Evolutionary conservation across 1,284 basidiomycete genomes (phyloP).

Genomic region (Moniliophthora roreri): DNA sequence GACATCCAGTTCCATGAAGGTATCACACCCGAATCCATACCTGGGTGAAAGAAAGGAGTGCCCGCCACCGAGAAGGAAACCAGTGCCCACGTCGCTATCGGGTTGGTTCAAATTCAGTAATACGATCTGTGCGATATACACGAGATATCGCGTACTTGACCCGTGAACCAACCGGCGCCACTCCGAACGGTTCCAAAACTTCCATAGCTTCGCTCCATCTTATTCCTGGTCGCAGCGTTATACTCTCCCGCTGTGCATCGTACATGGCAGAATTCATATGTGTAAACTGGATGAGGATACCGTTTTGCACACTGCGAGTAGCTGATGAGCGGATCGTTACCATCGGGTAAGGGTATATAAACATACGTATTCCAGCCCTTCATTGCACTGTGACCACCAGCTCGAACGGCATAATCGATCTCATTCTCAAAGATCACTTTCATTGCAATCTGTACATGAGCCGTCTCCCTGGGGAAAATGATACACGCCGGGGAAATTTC

Average conservation of each 20-base stretch:
- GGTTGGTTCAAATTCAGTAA: background rate
- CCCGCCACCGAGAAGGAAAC: conserved; percentile 21
- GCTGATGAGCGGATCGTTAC: too few species aligned
- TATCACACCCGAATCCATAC: conserved; percentile 18
- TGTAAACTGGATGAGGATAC: conserved; percentile 36
- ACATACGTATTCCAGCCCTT: conserved; percentile 39
- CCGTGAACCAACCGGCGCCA: conserved; percentile 35
- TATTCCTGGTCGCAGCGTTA: conserved; percentile 36
- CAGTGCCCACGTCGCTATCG: conserved; percentile 16
- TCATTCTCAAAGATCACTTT: conserved; percentile 29
- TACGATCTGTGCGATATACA: conserved; percentile 32
- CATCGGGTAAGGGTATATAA: too few species aligned
- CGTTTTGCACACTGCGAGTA: conserved; percentile 31
- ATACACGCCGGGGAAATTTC: conserved; percentile 30
- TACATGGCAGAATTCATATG: conserved; percentile 36
- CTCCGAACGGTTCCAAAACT: conserved; percentile 31
- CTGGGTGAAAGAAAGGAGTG: conserved; percentile 19
- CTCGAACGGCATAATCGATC: conserved; percentile 36
- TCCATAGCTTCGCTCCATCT: conserved; percentile 37
- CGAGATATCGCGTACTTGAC: conserved; percentile 32
- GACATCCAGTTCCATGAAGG: conserved; percentile 20
- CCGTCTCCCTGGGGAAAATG: conserved; percentile 25
- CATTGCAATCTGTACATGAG: conserved; percentile 34
- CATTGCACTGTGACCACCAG: conserved; percentile 37
- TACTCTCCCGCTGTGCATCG: conserved; percentile 28